These are phyloP conservation scores for Themeda triandra DNA, from an alignment of 176 grass and related monocot species.

Conservation along the genomic window DNA sequence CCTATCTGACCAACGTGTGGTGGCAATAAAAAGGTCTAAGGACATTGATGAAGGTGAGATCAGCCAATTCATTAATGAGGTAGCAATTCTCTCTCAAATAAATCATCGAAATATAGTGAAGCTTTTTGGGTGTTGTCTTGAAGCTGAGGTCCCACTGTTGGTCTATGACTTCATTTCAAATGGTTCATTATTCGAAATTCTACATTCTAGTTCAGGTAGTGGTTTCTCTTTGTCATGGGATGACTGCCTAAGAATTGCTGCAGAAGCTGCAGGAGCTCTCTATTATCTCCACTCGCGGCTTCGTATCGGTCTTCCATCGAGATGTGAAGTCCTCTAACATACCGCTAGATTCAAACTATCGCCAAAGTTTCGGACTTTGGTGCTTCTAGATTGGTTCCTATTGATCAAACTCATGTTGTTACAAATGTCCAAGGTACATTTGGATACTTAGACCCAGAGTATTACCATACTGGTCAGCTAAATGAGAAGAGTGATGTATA, in stretches of 20 bases:
- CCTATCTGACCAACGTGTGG: neutral
- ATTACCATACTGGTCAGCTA: slow-evolving; percentile 25
- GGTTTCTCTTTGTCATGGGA: neutral
- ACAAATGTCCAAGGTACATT: slow-evolving; percentile 41
- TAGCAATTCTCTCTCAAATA: slow-evolving; percentile 30
- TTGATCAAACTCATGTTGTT: slow-evolving; percentile 32
- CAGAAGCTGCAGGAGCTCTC: slow-evolving; percentile 17
- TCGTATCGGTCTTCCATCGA: neutral
- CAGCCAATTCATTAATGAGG: slow-evolving; percentile 38
- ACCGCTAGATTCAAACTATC: slow-evolving; percentile 23
- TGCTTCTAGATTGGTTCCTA: slow-evolving; percentile 24
- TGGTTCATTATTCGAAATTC: slow-evolving; percentile 17
- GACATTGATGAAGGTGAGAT: slow-evolving; percentile 19
- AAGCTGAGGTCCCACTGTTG: neutral
- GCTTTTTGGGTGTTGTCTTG: slow-evolving; percentile 25
- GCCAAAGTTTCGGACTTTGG: slow-evolving; percentile 40
- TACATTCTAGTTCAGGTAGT: neutral
- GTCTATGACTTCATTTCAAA: slow-evolving; percentile 39
- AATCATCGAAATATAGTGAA: slow-evolving; percentile 32
- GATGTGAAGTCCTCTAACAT: slow-evolving; percentile 43
- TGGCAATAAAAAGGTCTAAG: slow-evolving; percentile 38
- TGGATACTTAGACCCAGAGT: slow-evolving; percentile 50
- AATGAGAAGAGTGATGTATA: slow-evolving; percentile 38
- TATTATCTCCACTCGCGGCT: slow-evolving; percentile 23
- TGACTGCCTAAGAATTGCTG: slow-evolving; percentile 2